Percentiles rank a stretch among this genome's conserved stretches.
These are phyloP conservation scores for Aureobasidium subglaciale DNA, from an alignment of 2,329 filamentous ascomycete species.

Conservation along the genomic window DNA sequence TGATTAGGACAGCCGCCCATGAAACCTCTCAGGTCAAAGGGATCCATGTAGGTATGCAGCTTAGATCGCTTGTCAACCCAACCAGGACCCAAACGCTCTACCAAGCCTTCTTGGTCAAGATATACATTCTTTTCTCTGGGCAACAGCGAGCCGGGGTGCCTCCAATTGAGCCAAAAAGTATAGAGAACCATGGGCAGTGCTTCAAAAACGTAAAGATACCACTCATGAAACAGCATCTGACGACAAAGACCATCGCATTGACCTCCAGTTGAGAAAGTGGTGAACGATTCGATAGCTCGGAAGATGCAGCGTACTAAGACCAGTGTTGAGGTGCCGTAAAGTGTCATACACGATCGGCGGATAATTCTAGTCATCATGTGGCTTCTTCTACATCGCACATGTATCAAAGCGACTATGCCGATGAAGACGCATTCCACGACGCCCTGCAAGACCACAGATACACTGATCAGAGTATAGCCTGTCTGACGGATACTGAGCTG, in stretches of 20 bases:
- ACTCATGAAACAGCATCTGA: constrained; percentile 38
- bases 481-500: neutral
- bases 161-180: too few species aligned
- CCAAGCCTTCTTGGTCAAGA: too few species aligned
- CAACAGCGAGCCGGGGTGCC: too few species aligned
- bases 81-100: too few species aligned
- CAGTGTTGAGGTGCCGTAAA: constrained; percentile 44
- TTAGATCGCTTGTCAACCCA: too few species aligned
- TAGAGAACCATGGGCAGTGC: constrained; percentile 16
- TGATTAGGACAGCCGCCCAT: too few species aligned
- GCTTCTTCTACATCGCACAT: constrained; percentile 32
- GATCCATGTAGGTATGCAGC: too few species aligned
- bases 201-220: constrained; percentile 51
- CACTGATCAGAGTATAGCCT: neutral
- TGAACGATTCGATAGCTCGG: constrained; percentile 45
- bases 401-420: neutral
- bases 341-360: constrained; percentile 36
- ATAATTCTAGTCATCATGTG: constrained; percentile 39
- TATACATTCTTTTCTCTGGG: too few species aligned
- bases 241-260: constrained; percentile 26
- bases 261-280: constrained; percentile 16
- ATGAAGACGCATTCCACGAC: neutral
- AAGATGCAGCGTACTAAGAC: constrained; percentile 45
- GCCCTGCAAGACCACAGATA: neutral
- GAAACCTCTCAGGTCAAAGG: too few species aligned